Evolutionary conservation across 2,329 filamentous ascomycete genomes (phyloP), one percentile per base, ranked within the genome.

Genomic region (Colletotrichum destructivum): DNA sequence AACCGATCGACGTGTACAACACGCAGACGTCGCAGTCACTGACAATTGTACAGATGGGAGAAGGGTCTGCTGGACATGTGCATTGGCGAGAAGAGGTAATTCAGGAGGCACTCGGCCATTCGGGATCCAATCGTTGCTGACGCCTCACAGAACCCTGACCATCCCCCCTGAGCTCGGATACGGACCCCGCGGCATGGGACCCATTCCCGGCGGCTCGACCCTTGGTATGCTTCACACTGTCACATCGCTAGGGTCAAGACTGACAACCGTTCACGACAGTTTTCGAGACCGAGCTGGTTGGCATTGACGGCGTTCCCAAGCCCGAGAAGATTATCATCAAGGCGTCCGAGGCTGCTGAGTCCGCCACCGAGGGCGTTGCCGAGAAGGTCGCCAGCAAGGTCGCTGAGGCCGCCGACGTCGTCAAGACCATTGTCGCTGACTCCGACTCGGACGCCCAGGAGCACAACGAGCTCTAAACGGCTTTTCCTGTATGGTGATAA

Each of bases 21-120:
- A 42, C 21, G 26, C 11, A 40, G 0, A 23, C 15, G 31, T 35
- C 11, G 4, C 5, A 9, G 46, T 51, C 69, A 52, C 75, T 77
- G 76, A 77, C 76, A 21, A 74, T 49, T 35, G 31, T 66, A 55
- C 73, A 94, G 92, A 79, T 98, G 95, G 96, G 96, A 98, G 78
- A 84, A 97, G 80, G 96, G 96, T 61, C 88, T 98, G 49, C 77
- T 96, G 65, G 94, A 94, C 79, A 98, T 98, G 95, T 98, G 96
- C 84, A 93, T 97, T 77, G 96, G 96, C 74, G 96, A 98, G 87
- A 96, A 95, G 87, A 90, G 88, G 87, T 86, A 77, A 83, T 76
- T 46, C 59, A 70, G 16, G 54, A 66, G 35, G 52, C 49, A 13
- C n/a, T 23, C 47, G 38, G 38, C 21, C n/a, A 26, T n/a, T 21